Conservation (phyloP, 108 stramenopile species). For the Ochromonas danica region DNA sequence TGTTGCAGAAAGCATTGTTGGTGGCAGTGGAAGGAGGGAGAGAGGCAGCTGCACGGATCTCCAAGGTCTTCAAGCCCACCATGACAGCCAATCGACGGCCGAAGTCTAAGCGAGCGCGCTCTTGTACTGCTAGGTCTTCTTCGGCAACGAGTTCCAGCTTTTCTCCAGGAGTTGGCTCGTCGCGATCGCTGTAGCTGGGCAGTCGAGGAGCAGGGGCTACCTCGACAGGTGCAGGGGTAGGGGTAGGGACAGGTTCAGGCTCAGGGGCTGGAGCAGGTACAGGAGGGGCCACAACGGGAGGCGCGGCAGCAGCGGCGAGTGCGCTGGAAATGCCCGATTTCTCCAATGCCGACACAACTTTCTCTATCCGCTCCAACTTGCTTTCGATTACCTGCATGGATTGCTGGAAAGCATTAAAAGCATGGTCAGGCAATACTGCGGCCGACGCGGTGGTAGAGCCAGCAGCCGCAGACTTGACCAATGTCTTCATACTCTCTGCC, state of each 20-base stretch:
- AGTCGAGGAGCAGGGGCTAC: not conserved
- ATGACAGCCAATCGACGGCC: not conserved
- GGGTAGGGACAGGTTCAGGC: not conserved
- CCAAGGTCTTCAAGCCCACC: not conserved
- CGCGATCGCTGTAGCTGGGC: not conserved
- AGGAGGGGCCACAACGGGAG: not conserved
- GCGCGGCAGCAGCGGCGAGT: not conserved
- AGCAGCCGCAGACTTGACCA: not conserved
- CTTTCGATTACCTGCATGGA: slow-evolving; percentile 24
- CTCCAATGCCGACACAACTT: slow-evolving; percentile 19
- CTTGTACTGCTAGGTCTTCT: slow-evolving; percentile 11
- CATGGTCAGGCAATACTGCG: not conserved
- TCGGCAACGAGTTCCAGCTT: not conserved
- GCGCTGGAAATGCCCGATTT: slow-evolving; percentile 4
- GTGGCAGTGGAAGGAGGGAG: slow-evolving; percentile 13
- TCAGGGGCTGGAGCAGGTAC: not conserved
- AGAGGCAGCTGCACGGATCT: slow-evolving; percentile 22
- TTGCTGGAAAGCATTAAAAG: not conserved
- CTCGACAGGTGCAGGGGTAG: not conserved
- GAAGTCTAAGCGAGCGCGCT: slow-evolving; percentile 33
- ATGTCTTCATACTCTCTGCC: not conserved
- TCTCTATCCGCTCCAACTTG: slow-evolving; percentile 19
- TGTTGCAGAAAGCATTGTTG: slow-evolving; percentile 45
- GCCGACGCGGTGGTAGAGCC: not conserved
- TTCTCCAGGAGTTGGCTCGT: slow-evolving; percentile 6